A percentile compares a stretch with the other conserved stretches of the same genome.
Evolutionary conservation across 768 basidiomycete species (phyloP).

Genomic region (Termitomyces sp.): DNA sequence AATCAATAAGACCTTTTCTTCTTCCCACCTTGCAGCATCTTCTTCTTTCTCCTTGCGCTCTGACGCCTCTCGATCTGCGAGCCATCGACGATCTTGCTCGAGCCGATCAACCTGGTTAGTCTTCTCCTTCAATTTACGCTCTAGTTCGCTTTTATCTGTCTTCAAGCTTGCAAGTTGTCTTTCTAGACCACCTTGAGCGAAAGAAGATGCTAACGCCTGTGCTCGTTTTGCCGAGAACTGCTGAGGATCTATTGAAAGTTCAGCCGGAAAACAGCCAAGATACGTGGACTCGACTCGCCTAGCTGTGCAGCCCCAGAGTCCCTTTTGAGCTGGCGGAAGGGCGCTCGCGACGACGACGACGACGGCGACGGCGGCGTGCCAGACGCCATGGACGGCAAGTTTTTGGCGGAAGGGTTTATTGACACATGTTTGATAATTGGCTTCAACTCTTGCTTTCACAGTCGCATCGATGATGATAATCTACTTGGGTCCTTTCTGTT

Average conservation of each 20-base stretch:
- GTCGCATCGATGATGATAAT: too few species aligned
- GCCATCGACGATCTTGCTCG: constrained; percentile 64
- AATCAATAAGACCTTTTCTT: constrained; percentile 52
- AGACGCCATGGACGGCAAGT: too few species aligned
- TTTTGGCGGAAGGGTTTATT: too few species aligned
- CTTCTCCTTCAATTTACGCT: constrained; percentile 63
- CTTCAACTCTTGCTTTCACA: too few species aligned
- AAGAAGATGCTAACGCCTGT: constrained; percentile 55
- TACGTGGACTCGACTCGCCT: too few species aligned
- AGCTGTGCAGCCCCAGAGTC: too few species aligned
- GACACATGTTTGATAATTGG: too few species aligned
- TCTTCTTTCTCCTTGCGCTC: constrained; percentile 65
- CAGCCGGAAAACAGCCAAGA: too few species aligned
- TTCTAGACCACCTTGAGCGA: constrained; percentile 61
- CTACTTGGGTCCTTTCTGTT: too few species aligned
- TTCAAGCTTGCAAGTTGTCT: constrained; percentile 62
- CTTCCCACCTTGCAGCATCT: constrained; percentile 42
- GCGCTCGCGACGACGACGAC: too few species aligned
- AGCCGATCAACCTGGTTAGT: constrained; percentile 58
- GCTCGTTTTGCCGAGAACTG: constrained; percentile 59
- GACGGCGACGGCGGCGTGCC: too few species aligned
- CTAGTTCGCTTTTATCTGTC: constrained; percentile 57
- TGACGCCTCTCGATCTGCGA: constrained; percentile 63
- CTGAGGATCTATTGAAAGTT: constrained; percentile 46
- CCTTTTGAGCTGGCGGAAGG: too few species aligned